These are phyloP conservation scores for Oryza meyeriana DNA, from an alignment of 176 grass and related monocot species.

Conservation along the genomic window DNA sequence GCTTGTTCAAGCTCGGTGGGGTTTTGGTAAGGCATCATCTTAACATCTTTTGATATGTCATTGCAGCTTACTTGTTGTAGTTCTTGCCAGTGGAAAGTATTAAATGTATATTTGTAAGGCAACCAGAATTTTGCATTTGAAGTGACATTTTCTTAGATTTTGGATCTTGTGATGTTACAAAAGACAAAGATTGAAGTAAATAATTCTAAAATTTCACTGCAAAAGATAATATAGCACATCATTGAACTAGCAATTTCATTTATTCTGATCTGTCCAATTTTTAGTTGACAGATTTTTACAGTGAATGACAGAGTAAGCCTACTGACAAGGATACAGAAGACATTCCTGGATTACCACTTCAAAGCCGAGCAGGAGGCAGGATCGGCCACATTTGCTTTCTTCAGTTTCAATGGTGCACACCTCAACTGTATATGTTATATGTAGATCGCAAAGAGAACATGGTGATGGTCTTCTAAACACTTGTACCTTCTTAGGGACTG, in stretches of 20 bases:
- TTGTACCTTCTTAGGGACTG: constrained; percentile 58
- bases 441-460: not conserved
- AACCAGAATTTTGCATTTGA: not conserved
- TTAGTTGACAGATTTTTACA: constrained; percentile 99
- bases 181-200: not conserved
- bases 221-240: not conserved
- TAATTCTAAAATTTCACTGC: not conserved
- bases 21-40: constrained; percentile 48
- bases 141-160: not conserved
- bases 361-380: constrained; percentile 98
- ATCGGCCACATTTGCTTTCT: constrained; percentile 82
- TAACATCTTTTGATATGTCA: not conserved
- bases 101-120: not conserved
- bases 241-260: constrained; percentile 34
- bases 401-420: constrained; percentile 88
- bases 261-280: constrained; percentile 77
- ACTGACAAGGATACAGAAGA: constrained; percentile 93
- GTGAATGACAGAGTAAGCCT: constrained; percentile 84
- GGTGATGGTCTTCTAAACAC: constrained; percentile 1
- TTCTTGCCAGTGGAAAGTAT: not conserved
- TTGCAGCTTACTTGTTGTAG: not conserved
- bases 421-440: constrained; percentile 13
- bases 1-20: constrained; percentile 82
- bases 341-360: constrained; percentile 97
- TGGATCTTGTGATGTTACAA: not conserved